Evolutionary conservation across 2,329 filamentous ascomycete genomes (phyloP).

Genomic region (Aspergillus ruber): DNA sequence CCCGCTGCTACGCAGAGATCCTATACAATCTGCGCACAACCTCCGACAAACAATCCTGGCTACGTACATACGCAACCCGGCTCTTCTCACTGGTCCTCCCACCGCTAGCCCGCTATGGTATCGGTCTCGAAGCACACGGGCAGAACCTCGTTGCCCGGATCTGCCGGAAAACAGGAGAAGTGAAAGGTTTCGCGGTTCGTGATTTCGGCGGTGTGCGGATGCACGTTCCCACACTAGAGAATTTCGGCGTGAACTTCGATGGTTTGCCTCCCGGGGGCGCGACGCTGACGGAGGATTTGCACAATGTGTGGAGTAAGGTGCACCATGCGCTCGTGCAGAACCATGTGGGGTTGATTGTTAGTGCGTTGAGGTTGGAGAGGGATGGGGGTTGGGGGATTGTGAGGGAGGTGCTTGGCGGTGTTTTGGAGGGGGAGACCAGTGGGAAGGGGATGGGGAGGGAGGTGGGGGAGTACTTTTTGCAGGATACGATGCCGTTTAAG

Average conservation of each 20-base stretch:
- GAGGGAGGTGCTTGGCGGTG: conserved; percentile 2
- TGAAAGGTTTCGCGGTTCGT: conserved; percentile 16
- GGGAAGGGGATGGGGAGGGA: background rate
- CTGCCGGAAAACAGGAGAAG: conserved; percentile 6
- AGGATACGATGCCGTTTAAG: conserved; percentile 15
- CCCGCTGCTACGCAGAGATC: conserved; percentile 10
- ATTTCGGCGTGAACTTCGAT: conserved; percentile 6
- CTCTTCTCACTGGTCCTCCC: conserved; percentile 10
- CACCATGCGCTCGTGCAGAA: conserved; percentile 15
- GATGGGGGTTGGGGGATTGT: conserved; percentile 12
- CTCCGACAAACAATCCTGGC: conserved; percentile 11
- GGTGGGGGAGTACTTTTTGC: conserved; percentile 9
- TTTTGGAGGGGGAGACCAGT: conserved; percentile 1
- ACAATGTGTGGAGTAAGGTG: conserved; percentile 11
- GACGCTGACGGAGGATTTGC: conserved; percentile 6
- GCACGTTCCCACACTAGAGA: conserved; percentile 8
- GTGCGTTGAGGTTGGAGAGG: conserved; percentile 6
- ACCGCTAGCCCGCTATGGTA: conserved; percentile 11
- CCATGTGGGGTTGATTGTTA: conserved; percentile 9
- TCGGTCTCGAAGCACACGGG: conserved; percentile 41
- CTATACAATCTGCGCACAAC: conserved; percentile 9
- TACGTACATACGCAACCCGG: conserved; percentile 8
- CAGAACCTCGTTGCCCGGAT: conserved; percentile 15
- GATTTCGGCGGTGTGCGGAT: conserved; percentile 15
- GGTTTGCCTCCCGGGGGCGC: conserved; percentile 2